These are phyloP conservation scores for Colletotrichum tamarilloi DNA, from an alignment of 2,329 filamentous ascomycete species.

Conservation along the genomic window DNA sequence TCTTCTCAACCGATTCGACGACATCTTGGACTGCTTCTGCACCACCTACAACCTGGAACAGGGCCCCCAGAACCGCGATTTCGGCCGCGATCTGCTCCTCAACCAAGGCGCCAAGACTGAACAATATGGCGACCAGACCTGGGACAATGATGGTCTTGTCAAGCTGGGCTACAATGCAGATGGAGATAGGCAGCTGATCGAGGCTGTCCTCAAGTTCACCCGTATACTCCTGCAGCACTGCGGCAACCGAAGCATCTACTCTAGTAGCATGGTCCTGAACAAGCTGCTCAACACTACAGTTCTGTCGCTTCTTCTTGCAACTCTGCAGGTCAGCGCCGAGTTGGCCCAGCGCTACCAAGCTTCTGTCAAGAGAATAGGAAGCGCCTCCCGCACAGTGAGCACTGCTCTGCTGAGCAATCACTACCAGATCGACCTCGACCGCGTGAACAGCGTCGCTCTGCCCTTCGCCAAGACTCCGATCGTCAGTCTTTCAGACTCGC, in stretches of 20 bases:
- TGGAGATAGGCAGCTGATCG: conserved; percentile 83
- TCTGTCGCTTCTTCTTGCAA: conserved; percentile 79
- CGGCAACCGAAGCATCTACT: conserved; percentile 95
- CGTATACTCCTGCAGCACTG: conserved; percentile 91
- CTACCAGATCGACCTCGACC: conserved; percentile 82
- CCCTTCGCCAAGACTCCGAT: conserved; percentile 82
- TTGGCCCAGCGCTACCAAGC: conserved; percentile 94
- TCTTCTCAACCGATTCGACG: conserved; percentile 92
- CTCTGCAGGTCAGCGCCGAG: conserved; percentile 84
- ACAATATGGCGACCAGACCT: conserved; percentile 61
- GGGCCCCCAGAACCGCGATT: conserved; percentile 83
- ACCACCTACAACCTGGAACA: conserved; percentile 82
- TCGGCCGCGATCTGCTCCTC: conserved; percentile 73
- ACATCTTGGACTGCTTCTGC: conserved; percentile 84
- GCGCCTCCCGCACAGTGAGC: conserved; percentile 74
- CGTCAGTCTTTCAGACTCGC: conserved; percentile 60
- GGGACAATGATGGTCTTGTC: conserved; percentile 59
- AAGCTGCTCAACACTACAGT: conserved; percentile 90
- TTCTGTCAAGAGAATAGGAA: conserved; percentile 81
- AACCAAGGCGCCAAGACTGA: conserved; percentile 66
- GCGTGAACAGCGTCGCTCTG: conserved; percentile 83
- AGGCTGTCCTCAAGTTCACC: conserved; percentile 86
- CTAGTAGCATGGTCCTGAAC: conserved; percentile 90
- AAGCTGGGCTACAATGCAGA: conserved; percentile 75
- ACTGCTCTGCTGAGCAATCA: conserved; percentile 83